Evolutionary conservation across 768 basidiomycete genomes (phyloP), one percentile per base, ranked within the genome.

Genomic region (Lactarius trivialis): DNA sequence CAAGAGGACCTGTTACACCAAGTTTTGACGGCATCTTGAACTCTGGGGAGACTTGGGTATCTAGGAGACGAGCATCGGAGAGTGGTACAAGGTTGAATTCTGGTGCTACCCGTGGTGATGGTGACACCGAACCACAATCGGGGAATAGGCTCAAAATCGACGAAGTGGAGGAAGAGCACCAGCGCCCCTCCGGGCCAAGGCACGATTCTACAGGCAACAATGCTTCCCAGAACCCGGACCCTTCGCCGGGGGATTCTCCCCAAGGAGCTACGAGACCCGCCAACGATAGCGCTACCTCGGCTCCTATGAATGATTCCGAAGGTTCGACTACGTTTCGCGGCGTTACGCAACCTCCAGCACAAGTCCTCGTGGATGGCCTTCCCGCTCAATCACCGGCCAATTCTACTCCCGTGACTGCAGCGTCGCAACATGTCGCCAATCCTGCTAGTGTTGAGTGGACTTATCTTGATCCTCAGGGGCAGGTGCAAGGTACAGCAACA

Each of bases 391-490:
- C 39, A 17, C 28, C 21, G 36, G 51, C 58, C 34, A 60, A 61
- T 14, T 15, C 55, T 32, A 33, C 24, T 14, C 28, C 56, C 26
- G 37, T 54, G 60, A 14, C 50, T 9, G 30, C 63, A 34, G 19
- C 48, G 58, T 80, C 81, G 54, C 79, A 81, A 56, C 80, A 78
- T 54, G 67, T 80, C 43, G 64, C 73, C 50, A 87, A 88, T 75
- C 76, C 82, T 34, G 78, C 81, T 32, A 79, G 73, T 65, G 73
- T 94, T 24, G 85, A 91, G 71, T 98, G 94, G 94, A 89, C 85
- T 26, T 98, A 98, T 73, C 82, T 93, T 55, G 94, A 98, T 71
- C 93, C 93, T 21, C 84, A 89, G 67, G 93, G 94, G n/a, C 83
- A 88, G 62, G 77, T 95, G 45, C 94, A 98, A 84, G 94, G 93